Evolutionary conservation across 371 early-diverging fungal genomes (phyloP).

Genomic region (Zychaea mexicana): DNA sequence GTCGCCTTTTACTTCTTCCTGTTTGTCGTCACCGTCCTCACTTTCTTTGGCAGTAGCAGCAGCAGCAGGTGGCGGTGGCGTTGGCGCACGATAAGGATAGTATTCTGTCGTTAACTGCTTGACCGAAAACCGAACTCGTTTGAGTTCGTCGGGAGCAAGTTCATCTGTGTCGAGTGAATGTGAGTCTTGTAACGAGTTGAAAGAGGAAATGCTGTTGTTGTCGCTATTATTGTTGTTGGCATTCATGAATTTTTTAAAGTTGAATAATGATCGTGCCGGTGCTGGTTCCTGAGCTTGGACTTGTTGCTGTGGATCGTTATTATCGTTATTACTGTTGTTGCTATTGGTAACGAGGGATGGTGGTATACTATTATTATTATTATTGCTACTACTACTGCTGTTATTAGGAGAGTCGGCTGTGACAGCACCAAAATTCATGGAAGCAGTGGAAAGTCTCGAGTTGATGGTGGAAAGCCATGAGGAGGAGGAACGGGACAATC

Average conservation of each 20-base stretch:
- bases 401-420: constrained; percentile 3
- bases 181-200: too few species aligned
- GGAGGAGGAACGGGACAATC: constrained; percentile 17
- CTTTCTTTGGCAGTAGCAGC: background rate
- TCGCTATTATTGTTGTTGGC: too few species aligned
- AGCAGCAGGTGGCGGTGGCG: background rate
- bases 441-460: constrained; percentile 22
- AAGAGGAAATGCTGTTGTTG: too few species aligned
- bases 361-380: background rate
- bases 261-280: too few species aligned
- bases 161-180: constrained; percentile 19
- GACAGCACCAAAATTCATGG: constrained; percentile 28
- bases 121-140: constrained; percentile 63
- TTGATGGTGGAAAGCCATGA: constrained; percentile 30
- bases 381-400: background rate
- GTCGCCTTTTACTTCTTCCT: background rate
- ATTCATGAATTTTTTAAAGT: too few species aligned
- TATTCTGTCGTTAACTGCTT: constrained; percentile 58
- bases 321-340: too few species aligned
- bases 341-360: background rate
- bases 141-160: constrained; percentile 37
- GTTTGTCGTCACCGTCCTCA: background rate
- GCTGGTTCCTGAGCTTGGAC: too few species aligned
- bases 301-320: too few species aligned
- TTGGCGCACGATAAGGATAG: constrained; percentile 23